A percentile compares a stretch with the other conserved stretches of the same genome.
Conservation (phyloP, 768 basidiomycete species). For the Macrocybe gigantea region DNA sequence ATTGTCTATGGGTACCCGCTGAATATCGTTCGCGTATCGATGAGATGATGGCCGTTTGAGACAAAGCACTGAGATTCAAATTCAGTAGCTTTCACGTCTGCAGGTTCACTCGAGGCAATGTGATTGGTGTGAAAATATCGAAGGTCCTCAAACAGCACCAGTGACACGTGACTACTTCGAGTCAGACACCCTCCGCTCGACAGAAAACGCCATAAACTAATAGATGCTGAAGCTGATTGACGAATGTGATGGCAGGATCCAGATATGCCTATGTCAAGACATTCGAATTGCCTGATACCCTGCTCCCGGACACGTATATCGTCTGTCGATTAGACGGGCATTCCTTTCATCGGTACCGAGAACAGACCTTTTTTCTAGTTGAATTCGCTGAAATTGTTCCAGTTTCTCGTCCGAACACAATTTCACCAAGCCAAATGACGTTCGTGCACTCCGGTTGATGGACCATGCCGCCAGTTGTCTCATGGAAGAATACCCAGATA, state of each 20-base stretch:
- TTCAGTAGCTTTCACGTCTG: slow-evolving; percentile 1
- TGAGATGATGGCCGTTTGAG: slow-evolving; percentile 2
- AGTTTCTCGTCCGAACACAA: slow-evolving; percentile 83
- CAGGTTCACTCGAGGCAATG: slow-evolving; percentile 7
- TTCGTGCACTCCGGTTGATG: slow-evolving; percentile 83
- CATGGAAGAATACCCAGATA: slow-evolving; percentile 80
- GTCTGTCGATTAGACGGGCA: slow-evolving; percentile 89
- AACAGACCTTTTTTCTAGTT: background rate
- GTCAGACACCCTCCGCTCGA: too few relatives aligned
- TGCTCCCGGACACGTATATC: slow-evolving; percentile 81
- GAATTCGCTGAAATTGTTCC: background rate
- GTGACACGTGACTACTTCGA: too few relatives aligned
- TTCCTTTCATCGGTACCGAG: slow-evolving; percentile 78
- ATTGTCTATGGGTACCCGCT: slow-evolving; percentile 16
- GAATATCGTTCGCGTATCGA: background rate
- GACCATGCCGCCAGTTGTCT: slow-evolving; percentile 79
- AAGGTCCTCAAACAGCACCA: background rate
- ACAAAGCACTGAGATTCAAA: slow-evolving; percentile 2
- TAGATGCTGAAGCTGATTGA: too few relatives aligned
- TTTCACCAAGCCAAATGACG: slow-evolving; percentile 91
- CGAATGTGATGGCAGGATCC: slow-evolving; percentile 75
- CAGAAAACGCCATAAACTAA: too few relatives aligned
- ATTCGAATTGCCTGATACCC: slow-evolving; percentile 84
- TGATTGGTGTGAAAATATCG: slow-evolving; percentile 5
- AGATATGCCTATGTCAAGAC: slow-evolving; percentile 86